These are phyloP conservation scores for Calocybe gambosa DNA, from an alignment of 1,284 basidiomycete species.

Conservation along the genomic window DNA sequence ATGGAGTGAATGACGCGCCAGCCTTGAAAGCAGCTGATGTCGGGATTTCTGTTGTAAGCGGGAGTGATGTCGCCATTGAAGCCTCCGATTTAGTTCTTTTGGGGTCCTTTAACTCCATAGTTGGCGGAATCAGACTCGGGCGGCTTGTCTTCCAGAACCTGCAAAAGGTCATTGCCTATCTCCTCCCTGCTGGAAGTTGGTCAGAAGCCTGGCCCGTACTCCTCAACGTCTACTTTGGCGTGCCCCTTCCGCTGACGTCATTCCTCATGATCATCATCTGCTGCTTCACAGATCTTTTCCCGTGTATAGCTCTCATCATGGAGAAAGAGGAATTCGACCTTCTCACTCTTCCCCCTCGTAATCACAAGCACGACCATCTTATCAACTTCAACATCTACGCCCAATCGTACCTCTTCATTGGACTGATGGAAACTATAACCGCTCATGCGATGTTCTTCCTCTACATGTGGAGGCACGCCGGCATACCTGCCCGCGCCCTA, in stretches of 20 bases:
- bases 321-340: conserved; percentile 18
- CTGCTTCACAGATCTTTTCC: conserved; percentile 16
- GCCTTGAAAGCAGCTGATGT: conserved; percentile 51
- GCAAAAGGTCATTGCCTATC: conserved; percentile 46
- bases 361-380: conserved; percentile 17
- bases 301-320: conserved; percentile 16
- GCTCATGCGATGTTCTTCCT: conserved; percentile 1
- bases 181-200: conserved; percentile 39
- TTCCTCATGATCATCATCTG: conserved; percentile 20
- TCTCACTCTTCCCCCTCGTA: conserved; percentile 16
- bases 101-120: conserved; percentile 43
- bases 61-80: conserved; percentile 42
- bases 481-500: background rate
- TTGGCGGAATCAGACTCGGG: conserved; percentile 48
- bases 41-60: conserved; percentile 49
- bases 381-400: conserved; percentile 17
- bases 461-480: background rate
- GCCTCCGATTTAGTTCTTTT: conserved; percentile 29
- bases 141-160: conserved; percentile 68
- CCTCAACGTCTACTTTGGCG: conserved; percentile 15
- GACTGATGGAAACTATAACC: conserved; percentile 15
- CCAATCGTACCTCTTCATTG: conserved; percentile 16
- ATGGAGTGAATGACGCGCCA: conserved; percentile 68
- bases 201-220: conserved; percentile 17
- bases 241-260: conserved; percentile 16